phyloP scores from a whole-genome alignment of 306 rosid species.

The Castanopsis chinensis region DNA sequence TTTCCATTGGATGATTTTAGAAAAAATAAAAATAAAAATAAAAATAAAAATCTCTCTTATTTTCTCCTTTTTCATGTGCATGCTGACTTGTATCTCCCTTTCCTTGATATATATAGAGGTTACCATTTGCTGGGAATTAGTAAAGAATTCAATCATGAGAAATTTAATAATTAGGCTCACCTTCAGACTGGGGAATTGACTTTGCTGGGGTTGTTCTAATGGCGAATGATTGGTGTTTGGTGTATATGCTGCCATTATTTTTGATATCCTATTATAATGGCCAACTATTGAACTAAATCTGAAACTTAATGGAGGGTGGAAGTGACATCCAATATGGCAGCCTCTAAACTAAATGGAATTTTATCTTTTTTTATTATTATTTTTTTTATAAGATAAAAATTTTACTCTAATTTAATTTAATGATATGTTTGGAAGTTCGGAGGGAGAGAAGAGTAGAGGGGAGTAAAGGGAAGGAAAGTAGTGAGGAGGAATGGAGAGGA shows the following conservation, averaged over 20 bases:
- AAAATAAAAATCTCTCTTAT: background rate
- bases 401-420: no score
- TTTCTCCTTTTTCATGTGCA: background rate
- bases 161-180: slow-evolving; percentile 21
- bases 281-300: slow-evolving; percentile 14
- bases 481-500: no score
- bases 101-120: background rate
- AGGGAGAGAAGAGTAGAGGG: no score
- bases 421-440: no score
- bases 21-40: background rate
- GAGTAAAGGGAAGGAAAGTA: no score
- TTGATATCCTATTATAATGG: background rate
- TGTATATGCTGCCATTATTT: slow-evolving; percentile 29
- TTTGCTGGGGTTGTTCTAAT: slow-evolving; percentile 23
- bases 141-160: slow-evolving; percentile 9
- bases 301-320: slow-evolving; percentile 1
- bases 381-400: no score
- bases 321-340: slow-evolving; percentile 9
- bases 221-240: slow-evolving; percentile 29
- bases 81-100: background rate
- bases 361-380: background rate
- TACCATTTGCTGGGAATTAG: slow-evolving; percentile 5
- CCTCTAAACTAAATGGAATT: slow-evolving; percentile 8
- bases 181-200: background rate
- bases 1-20: background rate